Conservation (phyloP, 345 rosid genomes). For the Citrus sp. region DNA sequence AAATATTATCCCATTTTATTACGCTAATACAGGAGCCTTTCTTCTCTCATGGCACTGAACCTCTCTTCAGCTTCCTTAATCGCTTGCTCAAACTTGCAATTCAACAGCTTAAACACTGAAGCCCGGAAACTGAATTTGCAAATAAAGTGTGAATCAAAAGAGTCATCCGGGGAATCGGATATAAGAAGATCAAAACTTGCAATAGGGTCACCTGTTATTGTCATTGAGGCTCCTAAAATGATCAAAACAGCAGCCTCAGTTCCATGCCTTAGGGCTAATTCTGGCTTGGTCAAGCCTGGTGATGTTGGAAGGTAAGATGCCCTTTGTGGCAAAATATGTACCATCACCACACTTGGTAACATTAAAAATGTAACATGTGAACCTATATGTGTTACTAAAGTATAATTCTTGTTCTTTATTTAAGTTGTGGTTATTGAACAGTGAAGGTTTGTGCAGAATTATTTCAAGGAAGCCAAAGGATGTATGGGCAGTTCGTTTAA, state of each 20-base stretch:
- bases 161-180: slow-evolving; percentile 16
- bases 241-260: slow-evolving; percentile 80
- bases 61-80: slow-evolving; percentile 16
- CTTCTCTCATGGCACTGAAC: slow-evolving; percentile 36
- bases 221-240: slow-evolving; percentile 73
- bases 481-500: slow-evolving; percentile 84
- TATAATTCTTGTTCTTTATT: neutral
- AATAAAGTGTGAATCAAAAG: slow-evolving; percentile 30
- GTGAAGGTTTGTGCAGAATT: slow-evolving; percentile 44
- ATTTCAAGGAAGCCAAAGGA: slow-evolving; percentile 91
- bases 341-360: neutral
- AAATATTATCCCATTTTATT: slow-evolving; percentile 27
- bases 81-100: slow-evolving; percentile 14
- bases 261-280: slow-evolving; percentile 74
- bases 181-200: slow-evolving; percentile 29
- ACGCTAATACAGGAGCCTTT: neutral
- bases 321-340: neutral
- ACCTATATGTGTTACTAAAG: neutral
- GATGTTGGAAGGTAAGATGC: slow-evolving; percentile 74
- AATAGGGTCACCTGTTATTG: slow-evolving; percentile 71
- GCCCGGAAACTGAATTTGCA: neutral
- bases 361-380: neutral
- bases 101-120: neutral
- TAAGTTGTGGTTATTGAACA: neutral
- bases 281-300: slow-evolving; percentile 82